Evolutionary conservation across 306 rosid genomes (phyloP).

Genomic region (Dalbergia oliveri): DNA sequence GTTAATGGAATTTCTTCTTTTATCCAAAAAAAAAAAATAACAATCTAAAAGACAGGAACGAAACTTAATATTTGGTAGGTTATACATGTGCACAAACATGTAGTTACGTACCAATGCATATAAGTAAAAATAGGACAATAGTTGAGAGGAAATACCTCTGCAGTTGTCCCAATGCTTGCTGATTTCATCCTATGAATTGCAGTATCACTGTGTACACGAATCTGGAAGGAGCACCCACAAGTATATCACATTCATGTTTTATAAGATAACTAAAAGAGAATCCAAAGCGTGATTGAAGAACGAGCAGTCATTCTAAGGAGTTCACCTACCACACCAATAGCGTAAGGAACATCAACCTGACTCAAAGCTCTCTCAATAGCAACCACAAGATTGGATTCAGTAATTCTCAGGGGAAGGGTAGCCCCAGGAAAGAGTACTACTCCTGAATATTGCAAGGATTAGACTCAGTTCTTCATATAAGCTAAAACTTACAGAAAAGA

Average conservation of each 20-base stretch:
- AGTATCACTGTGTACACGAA: constrained; percentile 61
- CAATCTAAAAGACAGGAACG: background rate
- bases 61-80: constrained; percentile 15
- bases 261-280: constrained; percentile 26
- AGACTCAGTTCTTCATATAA: constrained; percentile 30
- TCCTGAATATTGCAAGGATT: constrained; percentile 61
- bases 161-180: constrained; percentile 85
- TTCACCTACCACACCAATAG: constrained; percentile 88
- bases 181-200: constrained; percentile 51
- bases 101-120: constrained; percentile 2
- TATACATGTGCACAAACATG: constrained; percentile 18
- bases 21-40: no score
- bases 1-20: no score
- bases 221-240: constrained; percentile 52
- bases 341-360: constrained; percentile 75
- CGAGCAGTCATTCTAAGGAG: constrained; percentile 32
- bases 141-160: constrained; percentile 67
- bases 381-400: constrained; percentile 65
- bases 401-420: constrained; percentile 85
- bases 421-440: constrained; percentile 96
- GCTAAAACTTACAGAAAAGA: constrained; percentile 15
- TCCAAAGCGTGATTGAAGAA: constrained; percentile 25
- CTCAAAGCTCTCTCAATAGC: constrained; percentile 73
- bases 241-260: constrained; percentile 12
- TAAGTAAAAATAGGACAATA: constrained; percentile 16